These are phyloP conservation scores for Elaeis guineensis DNA, from an alignment of 176 grass and related monocot species.

Conservation along the genomic window DNA sequence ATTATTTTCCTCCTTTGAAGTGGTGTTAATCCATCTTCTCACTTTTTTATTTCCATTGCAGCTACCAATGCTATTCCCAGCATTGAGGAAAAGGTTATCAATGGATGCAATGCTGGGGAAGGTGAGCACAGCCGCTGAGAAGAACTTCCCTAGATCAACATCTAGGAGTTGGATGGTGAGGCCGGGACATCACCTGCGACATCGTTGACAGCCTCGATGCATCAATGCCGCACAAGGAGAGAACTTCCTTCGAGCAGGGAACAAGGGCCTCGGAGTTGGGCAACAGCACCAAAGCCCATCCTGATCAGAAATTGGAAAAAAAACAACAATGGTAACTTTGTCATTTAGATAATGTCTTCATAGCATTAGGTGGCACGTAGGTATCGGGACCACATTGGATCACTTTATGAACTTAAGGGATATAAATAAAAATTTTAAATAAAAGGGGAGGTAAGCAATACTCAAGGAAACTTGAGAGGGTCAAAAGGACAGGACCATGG, in stretches of 20 bases:
- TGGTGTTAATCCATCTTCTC: too few species aligned
- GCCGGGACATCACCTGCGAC: slow-evolving; percentile 93
- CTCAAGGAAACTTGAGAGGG: too few species aligned
- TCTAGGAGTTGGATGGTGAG: slow-evolving; percentile 87
- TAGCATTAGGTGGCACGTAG: too few species aligned
- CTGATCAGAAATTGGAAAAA: background rate
- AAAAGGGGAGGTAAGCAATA: too few species aligned
- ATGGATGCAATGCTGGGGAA: slow-evolving; percentile 32
- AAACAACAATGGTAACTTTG: too few species aligned
- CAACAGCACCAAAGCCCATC: slow-evolving; percentile 12
- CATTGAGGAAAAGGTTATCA: slow-evolving; percentile 58
- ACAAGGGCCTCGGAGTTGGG: background rate
- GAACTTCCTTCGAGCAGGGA: slow-evolving; percentile 24
- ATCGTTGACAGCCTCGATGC: slow-evolving; percentile 76
- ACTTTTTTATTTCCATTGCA: background rate
- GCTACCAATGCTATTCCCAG: background rate
- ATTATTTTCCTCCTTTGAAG: too few species aligned
- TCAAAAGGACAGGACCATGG: too few species aligned
- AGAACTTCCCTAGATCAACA: slow-evolving; percentile 65
- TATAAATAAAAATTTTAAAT: too few species aligned
- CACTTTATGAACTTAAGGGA: too few species aligned
- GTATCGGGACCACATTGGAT: too few species aligned
- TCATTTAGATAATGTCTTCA: too few species aligned
- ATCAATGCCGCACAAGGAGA: slow-evolving; percentile 56
- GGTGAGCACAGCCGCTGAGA: slow-evolving; percentile 16